Evolutionary conservation across 352 stramenopile species (phyloP).

Genomic region (Phytopythium sindhum): DNA sequence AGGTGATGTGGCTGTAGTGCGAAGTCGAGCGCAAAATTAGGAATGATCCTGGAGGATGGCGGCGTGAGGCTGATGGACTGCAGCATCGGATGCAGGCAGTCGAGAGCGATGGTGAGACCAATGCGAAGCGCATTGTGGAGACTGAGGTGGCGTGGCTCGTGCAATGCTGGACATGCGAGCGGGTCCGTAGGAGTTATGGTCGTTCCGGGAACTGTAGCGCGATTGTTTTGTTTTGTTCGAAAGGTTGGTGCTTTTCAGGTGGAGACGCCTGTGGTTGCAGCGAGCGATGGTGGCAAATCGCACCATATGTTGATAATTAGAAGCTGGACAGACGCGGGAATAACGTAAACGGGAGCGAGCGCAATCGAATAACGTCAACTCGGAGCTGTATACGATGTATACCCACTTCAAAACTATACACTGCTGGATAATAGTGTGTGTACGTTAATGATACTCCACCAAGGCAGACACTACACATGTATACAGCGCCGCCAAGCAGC

Average conservation of each 20-base stretch:
- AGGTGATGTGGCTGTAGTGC: background rate
- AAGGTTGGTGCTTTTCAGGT: background rate
- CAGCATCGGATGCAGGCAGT: background rate
- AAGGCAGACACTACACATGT: too few species aligned
- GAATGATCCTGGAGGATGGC: background rate
- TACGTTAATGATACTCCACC: too few species aligned
- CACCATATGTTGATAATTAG: background rate
- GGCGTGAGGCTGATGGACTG: background rate
- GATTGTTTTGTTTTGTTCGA: background rate
- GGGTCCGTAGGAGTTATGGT: background rate
- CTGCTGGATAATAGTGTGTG: too few species aligned
- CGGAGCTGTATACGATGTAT: too few species aligned
- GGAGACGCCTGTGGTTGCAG: background rate
- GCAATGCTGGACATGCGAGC: too few species aligned
- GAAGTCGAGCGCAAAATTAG: background rate
- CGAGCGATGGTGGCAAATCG: too few species aligned
- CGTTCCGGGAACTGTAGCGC: background rate
- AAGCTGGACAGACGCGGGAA: background rate
- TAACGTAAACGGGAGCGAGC: conserved; percentile 2
- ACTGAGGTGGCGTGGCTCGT: background rate
- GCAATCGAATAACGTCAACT: background rate
- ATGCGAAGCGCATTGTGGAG: background rate
- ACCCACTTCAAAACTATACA: too few species aligned
- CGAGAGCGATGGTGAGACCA: too few species aligned
- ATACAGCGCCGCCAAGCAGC: too few species aligned